A percentile compares a stretch with the other conserved stretches of the same genome.
Evolutionary conservation across 2,329 filamentous ascomycete genomes (phyloP).

Genomic region (Talaromyces pinophilus): DNA sequence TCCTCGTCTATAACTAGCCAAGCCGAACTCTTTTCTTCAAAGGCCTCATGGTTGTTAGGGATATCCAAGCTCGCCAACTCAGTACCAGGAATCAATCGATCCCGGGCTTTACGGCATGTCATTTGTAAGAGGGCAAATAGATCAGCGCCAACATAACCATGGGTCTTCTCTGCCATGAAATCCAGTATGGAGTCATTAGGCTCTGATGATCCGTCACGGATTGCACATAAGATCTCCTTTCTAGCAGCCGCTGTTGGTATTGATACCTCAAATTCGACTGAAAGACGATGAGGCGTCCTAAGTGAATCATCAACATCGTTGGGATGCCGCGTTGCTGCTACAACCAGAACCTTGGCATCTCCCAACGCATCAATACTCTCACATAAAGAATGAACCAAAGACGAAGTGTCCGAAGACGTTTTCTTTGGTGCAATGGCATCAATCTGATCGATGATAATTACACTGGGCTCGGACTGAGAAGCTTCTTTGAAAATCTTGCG

Average conservation of each 20-base stretch:
- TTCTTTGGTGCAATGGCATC: conserved; percentile 67
- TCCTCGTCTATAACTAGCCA: conserved; percentile 36
- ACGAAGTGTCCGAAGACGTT: conserved; percentile 45
- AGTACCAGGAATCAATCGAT: conserved; percentile 32
- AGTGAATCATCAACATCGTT: conserved; percentile 71
- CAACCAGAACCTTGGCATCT: conserved; percentile 65
- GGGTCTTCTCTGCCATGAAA: conserved; percentile 70
- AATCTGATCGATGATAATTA: conserved; percentile 77
- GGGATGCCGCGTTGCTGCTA: conserved; percentile 72
- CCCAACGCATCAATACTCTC: conserved; percentile 41
- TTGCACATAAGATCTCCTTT: conserved; percentile 69
- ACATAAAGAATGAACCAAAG: conserved; percentile 44
- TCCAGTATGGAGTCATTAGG: conserved; percentile 57
- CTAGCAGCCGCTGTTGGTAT: conserved; percentile 73
- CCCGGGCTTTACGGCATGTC: conserved; percentile 48
- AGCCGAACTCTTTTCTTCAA: conserved; percentile 24
- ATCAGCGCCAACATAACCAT: conserved; percentile 83
- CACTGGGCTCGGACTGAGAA: conserved; percentile 67
- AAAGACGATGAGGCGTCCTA: conserved; percentile 65
- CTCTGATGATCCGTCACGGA: conserved; percentile 53
- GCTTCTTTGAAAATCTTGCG: conserved; percentile 71
- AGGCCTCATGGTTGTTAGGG: neutral
- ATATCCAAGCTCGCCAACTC: neutral
- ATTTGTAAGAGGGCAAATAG: conserved; percentile 64
- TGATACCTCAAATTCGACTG: conserved; percentile 69